A percentile compares a stretch with the other conserved stretches of the same genome.
phyloP scores from a whole-genome alignment of 768 basidiomycete genomes.

The Agrocybe pediades region DNA sequence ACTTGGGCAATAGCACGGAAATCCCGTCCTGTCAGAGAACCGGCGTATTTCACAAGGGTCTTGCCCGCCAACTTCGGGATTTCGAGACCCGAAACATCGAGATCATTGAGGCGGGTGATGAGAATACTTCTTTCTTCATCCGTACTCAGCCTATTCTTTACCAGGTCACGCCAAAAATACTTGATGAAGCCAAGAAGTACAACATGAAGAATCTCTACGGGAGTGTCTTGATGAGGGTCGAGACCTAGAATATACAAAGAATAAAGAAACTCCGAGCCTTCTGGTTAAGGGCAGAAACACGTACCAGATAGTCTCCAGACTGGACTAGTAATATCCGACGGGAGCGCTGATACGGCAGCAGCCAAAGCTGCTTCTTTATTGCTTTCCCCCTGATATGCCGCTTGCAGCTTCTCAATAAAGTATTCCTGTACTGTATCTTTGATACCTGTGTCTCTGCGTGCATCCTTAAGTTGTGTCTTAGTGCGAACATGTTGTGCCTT shows the following conservation, averaged over 20 bases:
- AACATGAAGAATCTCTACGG: slow-evolving; percentile 46
- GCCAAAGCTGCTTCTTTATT: slow-evolving; percentile 2
- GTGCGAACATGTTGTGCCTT: slow-evolving; percentile 16
- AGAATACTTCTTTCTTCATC: slow-evolving; percentile 13
- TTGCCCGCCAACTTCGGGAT: slow-evolving; percentile 16
- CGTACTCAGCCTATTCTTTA: background rate
- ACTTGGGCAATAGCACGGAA: slow-evolving; percentile 25
- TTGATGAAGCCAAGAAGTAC: slow-evolving; percentile 48
- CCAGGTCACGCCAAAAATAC: slow-evolving; percentile 29
- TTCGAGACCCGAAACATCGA: slow-evolving; percentile 34
- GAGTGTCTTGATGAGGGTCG: slow-evolving; percentile 43
- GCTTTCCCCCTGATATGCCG: slow-evolving; percentile 14
- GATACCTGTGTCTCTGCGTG: slow-evolving; percentile 27
- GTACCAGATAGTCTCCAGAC: slow-evolving; percentile 28
- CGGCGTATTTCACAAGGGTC: slow-evolving; percentile 2
- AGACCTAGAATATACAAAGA: no score
- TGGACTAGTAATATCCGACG: slow-evolving; percentile 28
- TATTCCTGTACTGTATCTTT: slow-evolving; percentile 33
- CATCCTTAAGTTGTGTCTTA: slow-evolving; percentile 17
- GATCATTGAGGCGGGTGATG: slow-evolving; percentile 22
- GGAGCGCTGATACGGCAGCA: background rate
- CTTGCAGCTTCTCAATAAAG: slow-evolving; percentile 25
- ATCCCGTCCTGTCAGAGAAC: background rate
- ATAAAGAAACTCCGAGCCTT: background rate
- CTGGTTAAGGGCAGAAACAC: background rate